A percentile compares a stretch with the other conserved stretches of the same genome.
phyloP scores from a whole-genome alignment of 441 rosid species.

The Corymbia citriodora region DNA sequence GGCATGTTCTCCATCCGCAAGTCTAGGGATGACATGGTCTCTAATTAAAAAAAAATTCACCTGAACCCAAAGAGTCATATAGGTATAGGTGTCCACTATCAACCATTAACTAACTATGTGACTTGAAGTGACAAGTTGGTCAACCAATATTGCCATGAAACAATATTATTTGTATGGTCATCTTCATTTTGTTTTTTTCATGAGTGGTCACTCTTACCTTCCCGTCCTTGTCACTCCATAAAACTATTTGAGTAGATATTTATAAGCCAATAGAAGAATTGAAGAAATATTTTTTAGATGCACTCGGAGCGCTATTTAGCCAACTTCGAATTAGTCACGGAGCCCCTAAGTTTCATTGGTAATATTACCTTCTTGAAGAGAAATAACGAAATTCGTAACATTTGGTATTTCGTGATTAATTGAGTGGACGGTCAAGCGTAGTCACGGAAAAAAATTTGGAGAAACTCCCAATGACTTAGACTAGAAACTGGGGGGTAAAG shows the following conservation, averaged over 20 bases:
- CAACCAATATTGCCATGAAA: neutral
- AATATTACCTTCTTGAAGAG: neutral
- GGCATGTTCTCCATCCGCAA: neutral
- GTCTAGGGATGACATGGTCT: neutral
- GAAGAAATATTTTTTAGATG: neutral
- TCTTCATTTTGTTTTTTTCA: neutral
- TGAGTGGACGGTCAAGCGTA: neutral
- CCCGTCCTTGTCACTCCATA: neutral
- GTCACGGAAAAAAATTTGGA: neutral
- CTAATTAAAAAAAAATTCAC: neutral
- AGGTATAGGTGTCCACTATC: neutral
- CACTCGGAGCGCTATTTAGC: neutral
- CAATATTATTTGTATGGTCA: neutral
- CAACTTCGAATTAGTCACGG: neutral
- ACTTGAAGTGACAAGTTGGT: neutral
- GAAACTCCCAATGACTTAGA: neutral
- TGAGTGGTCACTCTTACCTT: neutral
- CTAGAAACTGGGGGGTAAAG: neutral
- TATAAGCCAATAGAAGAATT: neutral
- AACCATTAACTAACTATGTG: neutral
- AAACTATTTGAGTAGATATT: neutral
- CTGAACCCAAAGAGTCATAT: neutral
- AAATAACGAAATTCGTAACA: neutral
- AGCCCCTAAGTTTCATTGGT: neutral
- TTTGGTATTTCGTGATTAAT: neutral